Evolutionary conservation across 2,329 filamentous ascomycete genomes (phyloP).

Genomic region (Talaromyces sp.): DNA sequence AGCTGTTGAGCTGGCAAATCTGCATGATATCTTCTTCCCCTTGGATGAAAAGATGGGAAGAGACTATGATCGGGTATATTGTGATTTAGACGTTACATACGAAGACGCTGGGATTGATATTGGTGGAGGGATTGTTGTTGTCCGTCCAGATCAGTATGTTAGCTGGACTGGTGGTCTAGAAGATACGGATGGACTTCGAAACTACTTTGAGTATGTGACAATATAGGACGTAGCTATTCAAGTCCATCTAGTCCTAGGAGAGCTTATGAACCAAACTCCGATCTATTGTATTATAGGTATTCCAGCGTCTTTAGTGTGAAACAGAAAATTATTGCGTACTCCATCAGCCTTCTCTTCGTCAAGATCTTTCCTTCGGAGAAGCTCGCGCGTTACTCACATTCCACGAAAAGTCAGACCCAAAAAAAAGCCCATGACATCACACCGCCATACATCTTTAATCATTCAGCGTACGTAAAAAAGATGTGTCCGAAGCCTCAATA

Average conservation of each 20-base stretch:
- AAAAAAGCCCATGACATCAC: neutral
- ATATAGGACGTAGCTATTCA: neutral
- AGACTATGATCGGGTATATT: constrained; percentile 5
- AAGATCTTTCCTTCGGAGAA: neutral
- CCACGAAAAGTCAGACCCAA: neutral
- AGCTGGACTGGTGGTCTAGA: constrained; percentile 2
- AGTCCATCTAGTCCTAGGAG: neutral
- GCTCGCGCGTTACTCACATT: neutral
- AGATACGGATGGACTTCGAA: neutral
- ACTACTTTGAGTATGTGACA: neutral
- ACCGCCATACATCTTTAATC: neutral
- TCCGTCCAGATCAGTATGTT: constrained; percentile 8
- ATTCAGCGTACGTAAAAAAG: neutral
- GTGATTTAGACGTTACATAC: neutral
- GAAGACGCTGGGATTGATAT: constrained; percentile 2
- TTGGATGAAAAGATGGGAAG: neutral
- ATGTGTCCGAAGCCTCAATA: neutral
- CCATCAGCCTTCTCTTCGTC: neutral
- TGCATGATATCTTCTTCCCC: constrained; percentile 1
- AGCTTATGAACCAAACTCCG: neutral
- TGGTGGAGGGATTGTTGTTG: neutral
- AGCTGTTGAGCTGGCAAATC: neutral
- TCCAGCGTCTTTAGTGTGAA: neutral
- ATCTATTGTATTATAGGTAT: neutral
- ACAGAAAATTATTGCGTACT: neutral